phyloP scores from a whole-genome alignment of 78 protist genomes.

The Cavenderia fasciculata region DNA sequence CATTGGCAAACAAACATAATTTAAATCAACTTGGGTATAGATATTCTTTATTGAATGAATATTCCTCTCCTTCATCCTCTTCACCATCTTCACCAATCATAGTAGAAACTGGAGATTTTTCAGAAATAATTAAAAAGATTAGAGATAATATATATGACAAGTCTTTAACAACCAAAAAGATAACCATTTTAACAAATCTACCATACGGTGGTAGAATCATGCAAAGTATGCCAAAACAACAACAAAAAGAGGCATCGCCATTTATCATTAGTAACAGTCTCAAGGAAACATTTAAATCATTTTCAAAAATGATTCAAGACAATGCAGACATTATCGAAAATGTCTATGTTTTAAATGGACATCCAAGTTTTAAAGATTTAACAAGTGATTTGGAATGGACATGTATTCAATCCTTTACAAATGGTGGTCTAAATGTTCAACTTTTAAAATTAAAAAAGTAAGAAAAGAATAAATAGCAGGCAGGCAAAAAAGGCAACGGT shows the following conservation, averaged over 20 bases:
- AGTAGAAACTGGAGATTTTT: constrained; percentile 18
- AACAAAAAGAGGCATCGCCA: background rate
- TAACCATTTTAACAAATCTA: constrained; percentile 43
- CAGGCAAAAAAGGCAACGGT: too few relatives aligned
- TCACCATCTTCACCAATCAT: too few relatives aligned
- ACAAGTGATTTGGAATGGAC: constrained; percentile 28
- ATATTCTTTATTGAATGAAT: too few relatives aligned
- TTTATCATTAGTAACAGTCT: background rate
- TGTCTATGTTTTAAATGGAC: constrained; percentile 47
- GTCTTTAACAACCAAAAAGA: background rate
- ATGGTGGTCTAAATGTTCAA: constrained; percentile 61
- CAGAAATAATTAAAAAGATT: background rate
- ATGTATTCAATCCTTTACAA: background rate
- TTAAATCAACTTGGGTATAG: too few relatives aligned
- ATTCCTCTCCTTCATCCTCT: too few relatives aligned
- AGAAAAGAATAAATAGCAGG: background rate
- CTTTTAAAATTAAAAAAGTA: constrained; percentile 15
- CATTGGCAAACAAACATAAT: constrained; percentile 15
- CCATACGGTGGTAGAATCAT: constrained; percentile 60
- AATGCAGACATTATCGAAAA: background rate
- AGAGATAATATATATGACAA: background rate
- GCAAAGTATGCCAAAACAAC: background rate
- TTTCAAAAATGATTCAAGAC: constrained; percentile 8
- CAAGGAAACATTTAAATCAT: constrained; percentile 16
- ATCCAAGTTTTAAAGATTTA: constrained; percentile 19